These are phyloP conservation scores for Ascochyta rabiei DNA, from an alignment of 2,329 filamentous ascomycete species.

Conservation along the genomic window DNA sequence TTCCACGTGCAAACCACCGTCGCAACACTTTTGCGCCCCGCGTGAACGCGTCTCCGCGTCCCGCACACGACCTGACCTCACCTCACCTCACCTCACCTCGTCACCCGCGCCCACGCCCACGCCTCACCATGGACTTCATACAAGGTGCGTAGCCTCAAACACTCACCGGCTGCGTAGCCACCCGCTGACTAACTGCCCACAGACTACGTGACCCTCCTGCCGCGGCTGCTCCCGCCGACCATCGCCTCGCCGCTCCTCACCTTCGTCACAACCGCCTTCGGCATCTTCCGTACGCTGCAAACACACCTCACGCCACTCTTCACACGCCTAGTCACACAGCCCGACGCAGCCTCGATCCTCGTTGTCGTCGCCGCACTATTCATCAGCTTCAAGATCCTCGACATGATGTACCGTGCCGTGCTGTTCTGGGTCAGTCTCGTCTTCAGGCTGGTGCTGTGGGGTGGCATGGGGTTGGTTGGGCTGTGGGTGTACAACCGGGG, in stretches of 20 bases:
- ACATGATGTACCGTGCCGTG: slow-evolving; percentile 73
- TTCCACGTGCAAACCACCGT: slow-evolving; percentile 8
- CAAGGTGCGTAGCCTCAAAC: slow-evolving; percentile 26
- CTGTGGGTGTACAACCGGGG: slow-evolving; percentile 67
- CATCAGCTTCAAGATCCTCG: slow-evolving; percentile 67
- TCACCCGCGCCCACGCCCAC: slow-evolving; percentile 11
- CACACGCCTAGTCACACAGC: slow-evolving; percentile 38
- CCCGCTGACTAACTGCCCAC: slow-evolving; percentile 19
- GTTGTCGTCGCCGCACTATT: slow-evolving; percentile 67
- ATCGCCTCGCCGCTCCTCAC: slow-evolving; percentile 40
- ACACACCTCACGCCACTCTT: slow-evolving; percentile 40
- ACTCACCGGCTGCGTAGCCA: not conserved
- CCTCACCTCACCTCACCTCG: too few relatives aligned
- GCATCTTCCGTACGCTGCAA: slow-evolving; percentile 35
- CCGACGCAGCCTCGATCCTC: slow-evolving; percentile 59
- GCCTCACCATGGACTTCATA: slow-evolving; percentile 38
- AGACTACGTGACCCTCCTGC: slow-evolving; percentile 43
- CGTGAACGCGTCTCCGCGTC: slow-evolving; percentile 25
- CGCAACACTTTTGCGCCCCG: slow-evolving; percentile 3
- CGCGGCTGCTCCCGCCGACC: slow-evolving; percentile 40
- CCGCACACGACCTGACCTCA: slow-evolving; percentile 9
- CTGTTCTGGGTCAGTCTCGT: slow-evolving; percentile 77
- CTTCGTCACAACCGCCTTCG: slow-evolving; percentile 35
- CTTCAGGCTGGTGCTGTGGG: slow-evolving; percentile 69
- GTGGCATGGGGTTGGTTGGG: slow-evolving; percentile 59